These are phyloP conservation scores for Colletotrichum musae DNA, from an alignment of 2,329 filamentous ascomycete species.

Conservation along the genomic window DNA sequence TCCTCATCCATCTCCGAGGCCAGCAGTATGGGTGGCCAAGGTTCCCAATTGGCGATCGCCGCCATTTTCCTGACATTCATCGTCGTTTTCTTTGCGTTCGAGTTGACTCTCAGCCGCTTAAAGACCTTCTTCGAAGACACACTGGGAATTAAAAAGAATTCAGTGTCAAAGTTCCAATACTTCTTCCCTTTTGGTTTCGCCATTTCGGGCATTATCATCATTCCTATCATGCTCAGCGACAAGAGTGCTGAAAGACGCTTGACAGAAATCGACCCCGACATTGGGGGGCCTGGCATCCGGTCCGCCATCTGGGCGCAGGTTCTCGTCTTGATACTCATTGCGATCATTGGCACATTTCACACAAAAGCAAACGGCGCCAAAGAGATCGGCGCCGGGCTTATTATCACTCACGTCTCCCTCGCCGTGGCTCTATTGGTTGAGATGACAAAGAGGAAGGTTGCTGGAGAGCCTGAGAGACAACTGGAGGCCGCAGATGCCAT, in stretches of 20 bases:
- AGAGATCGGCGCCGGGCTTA: slow-evolving; percentile 3
- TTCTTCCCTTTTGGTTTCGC: neutral
- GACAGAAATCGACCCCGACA: neutral
- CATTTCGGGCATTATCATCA: neutral
- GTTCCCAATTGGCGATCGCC: slow-evolving; percentile 1
- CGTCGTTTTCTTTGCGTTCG: neutral
- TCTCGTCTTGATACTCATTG: slow-evolving; percentile 1
- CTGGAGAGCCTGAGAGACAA: neutral
- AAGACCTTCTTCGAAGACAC: neutral
- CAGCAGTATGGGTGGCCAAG: no score
- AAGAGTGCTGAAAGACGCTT: neutral
- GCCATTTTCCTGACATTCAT: neutral
- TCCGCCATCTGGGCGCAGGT: slow-evolving; percentile 14
- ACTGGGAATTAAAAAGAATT: neutral
- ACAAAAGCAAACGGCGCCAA: neutral
- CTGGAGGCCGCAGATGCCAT: neutral
- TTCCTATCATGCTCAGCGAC: neutral
- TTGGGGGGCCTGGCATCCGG: neutral
- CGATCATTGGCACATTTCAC: slow-evolving; percentile 18
- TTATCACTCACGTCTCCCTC: slow-evolving; percentile 13
- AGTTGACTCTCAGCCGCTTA: neutral
- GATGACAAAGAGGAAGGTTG: neutral
- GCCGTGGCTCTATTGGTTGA: slow-evolving; percentile 3
- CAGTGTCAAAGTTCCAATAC: neutral
- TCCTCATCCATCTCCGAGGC: neutral